These are phyloP conservation scores for Pezicula carpinea DNA, from an alignment of 2,329 filamentous ascomycete species.

Conservation along the genomic window DNA sequence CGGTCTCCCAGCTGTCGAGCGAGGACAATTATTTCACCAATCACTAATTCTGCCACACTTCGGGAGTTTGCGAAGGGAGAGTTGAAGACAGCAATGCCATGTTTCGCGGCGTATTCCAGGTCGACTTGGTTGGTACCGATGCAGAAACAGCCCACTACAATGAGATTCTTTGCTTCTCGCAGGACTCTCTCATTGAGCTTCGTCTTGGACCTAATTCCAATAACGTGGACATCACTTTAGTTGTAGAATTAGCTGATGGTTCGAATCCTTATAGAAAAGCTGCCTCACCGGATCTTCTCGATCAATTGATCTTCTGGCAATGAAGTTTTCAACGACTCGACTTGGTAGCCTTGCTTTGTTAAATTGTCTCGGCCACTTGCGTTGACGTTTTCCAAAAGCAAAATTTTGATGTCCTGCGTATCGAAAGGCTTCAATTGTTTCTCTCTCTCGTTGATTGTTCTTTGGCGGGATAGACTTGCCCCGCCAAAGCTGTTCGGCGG, in stretches of 20 bases:
- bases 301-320: constrained; percentile 91
- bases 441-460: constrained; percentile 34
- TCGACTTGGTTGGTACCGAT: constrained; percentile 97
- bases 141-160: constrained; percentile 97
- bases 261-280: constrained; percentile 1
- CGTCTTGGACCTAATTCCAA: constrained; percentile 97
- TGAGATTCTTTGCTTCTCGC: constrained; percentile 83
- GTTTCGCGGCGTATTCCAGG: constrained; percentile 73
- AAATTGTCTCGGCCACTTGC: constrained; percentile 82
- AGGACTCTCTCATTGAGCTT: constrained; percentile 85
- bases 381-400: constrained; percentile 95
- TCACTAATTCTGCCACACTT: constrained; percentile 93
- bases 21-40: constrained; percentile 86
- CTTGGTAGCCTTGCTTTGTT: constrained; percentile 84
- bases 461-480: constrained; percentile 35
- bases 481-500: constrained; percentile 60
- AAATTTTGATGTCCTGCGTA: constrained; percentile 92
- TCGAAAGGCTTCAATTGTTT: constrained; percentile 95
- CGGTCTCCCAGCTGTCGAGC: constrained; percentile 91
- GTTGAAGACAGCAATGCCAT: constrained; percentile 97
- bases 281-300: constrained; percentile 81
- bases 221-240: constrained; percentile 83
- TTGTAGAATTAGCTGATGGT: constrained; percentile 15
- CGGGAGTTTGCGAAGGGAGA: constrained; percentile 98
- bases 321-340: constrained; percentile 85